Evolutionary conservation across 2,329 filamentous ascomycete genomes (phyloP).

Genomic region (Fusarium torreyae): DNA sequence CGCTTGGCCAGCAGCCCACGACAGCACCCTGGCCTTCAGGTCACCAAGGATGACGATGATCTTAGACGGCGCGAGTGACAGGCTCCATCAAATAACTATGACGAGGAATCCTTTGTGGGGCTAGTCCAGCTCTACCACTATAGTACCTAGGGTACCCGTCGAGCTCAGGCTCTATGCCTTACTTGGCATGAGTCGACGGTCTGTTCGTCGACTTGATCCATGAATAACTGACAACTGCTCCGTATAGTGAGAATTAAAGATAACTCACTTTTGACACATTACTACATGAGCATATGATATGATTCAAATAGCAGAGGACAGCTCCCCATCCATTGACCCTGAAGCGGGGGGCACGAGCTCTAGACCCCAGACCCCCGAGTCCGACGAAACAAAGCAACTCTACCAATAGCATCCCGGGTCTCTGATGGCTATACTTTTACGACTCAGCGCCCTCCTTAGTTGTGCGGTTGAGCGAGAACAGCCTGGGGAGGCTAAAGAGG

Average conservation of each 20-base stretch:
- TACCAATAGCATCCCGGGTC: slow-evolving; percentile 4
- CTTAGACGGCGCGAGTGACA: slow-evolving; percentile 2
- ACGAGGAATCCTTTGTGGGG: slow-evolving; percentile 19
- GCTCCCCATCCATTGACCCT: neutral
- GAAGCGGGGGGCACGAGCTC: slow-evolving; percentile 9
- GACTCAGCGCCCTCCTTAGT: neutral
- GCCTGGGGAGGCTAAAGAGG: neutral
- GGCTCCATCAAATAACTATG: slow-evolving; percentile 9
- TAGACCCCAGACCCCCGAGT: neutral
- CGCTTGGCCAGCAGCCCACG: slow-evolving; percentile 7
- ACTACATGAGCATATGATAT: neutral
- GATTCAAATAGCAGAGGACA: slow-evolving; percentile 7
- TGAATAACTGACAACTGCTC: neutral
- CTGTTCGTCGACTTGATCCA: slow-evolving; percentile 1
- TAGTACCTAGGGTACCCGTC: neutral
- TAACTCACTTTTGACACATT: neutral
- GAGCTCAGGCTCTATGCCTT: slow-evolving; percentile 8
- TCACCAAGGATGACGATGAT: slow-evolving; percentile 13
- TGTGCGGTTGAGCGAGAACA: neutral
- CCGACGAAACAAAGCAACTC: slow-evolving; percentile 13
- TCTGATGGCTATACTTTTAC: slow-evolving; percentile 1
- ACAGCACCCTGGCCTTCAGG: slow-evolving; percentile 1
- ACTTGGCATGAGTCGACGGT: slow-evolving; percentile 1
- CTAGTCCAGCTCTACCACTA: slow-evolving; percentile 24
- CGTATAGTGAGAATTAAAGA: neutral